These are phyloP conservation scores for Fusarium sp. DNA, from an alignment of 2,329 filamentous ascomycete species.

Conservation along the genomic window DNA sequence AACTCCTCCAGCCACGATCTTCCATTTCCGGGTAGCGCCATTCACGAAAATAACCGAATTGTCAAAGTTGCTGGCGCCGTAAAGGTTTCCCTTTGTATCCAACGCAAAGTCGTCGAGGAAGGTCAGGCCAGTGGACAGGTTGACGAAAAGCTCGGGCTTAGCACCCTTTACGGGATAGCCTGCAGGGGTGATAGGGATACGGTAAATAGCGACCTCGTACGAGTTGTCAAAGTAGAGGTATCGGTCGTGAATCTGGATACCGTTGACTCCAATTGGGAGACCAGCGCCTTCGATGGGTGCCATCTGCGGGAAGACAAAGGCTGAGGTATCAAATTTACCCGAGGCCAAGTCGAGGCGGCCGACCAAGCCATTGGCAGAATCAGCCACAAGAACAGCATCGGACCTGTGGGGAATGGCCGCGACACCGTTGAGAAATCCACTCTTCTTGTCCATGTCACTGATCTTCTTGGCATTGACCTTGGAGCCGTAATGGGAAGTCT, in stretches of 20 bases:
- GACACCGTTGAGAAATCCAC: conserved; percentile 26
- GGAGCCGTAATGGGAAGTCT: background rate
- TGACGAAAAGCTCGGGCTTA: conserved; percentile 30
- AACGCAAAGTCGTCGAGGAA: conserved; percentile 42
- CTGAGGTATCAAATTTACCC: conserved; percentile 13
- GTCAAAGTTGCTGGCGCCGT: conserved; percentile 34
- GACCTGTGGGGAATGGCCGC: conserved; percentile 6
- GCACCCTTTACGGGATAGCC: conserved; percentile 27
- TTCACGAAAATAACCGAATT: conserved; percentile 36
- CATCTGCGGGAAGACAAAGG: conserved; percentile 27
- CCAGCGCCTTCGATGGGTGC: background rate
- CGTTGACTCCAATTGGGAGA: conserved; percentile 33
- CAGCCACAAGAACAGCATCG: conserved; percentile 20
- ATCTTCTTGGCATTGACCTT: conserved; percentile 18
- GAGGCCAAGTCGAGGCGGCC: conserved; percentile 13
- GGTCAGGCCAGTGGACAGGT: conserved; percentile 15
- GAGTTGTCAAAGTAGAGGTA: conserved; percentile 36
- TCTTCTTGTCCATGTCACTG: conserved; percentile 19
- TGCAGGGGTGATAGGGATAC: conserved; percentile 22
- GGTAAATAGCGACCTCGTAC: conserved; percentile 21
- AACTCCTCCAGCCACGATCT: conserved; percentile 25
- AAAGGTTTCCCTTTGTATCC: conserved; percentile 34
- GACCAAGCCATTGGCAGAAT: conserved; percentile 18
- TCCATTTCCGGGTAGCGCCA: conserved; percentile 14
- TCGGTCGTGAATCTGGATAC: conserved; percentile 20